Base-by-base conservation (phyloP, 2,329 filamentous ascomycete species). In the Hypoxylon sp. region DNA sequence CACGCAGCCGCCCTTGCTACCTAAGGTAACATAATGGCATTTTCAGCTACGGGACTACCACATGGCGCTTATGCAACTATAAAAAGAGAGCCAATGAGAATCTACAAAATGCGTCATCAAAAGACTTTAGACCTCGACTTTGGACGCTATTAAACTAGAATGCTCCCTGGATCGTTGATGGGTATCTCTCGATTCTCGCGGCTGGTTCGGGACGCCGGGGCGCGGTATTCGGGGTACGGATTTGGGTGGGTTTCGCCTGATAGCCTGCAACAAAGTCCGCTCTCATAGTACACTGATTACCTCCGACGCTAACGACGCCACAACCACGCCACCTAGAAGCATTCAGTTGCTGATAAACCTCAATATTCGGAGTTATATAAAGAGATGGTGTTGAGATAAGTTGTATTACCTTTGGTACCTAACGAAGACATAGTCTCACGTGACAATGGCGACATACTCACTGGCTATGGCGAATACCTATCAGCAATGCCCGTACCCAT, bases 401-500 rank as follows among this genome's bases (percentile, higher is more conserved):
- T 8, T 26, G n/a, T 14, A 31, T 22, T 22, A 3, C 19, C 19
- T 22, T 22, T 1, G 19, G 19, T 31, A 4, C 24, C 26, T 48
- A n/a, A 19, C 33, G 4, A 22, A 46, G 33, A 11, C 13, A 31
- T 11, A 9, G n/a, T 44, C 39, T 55, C 66, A 71, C 69, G 66
- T 71, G 69, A 70, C 60, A 24, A 71, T 67, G 69, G 69, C 69
- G 69, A 71, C 66, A 70, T 71, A 54, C 17, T 58, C 2, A 17
- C 19, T 22, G 31, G 31, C 3, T 59, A 69, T 71, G 60, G 60
- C 69, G 66, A 69, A 71, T 63, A 42, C 17, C 33, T 50, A 50
- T 3, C 35, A 60, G 24, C 35, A 39, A 26, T 31, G 33, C 5
- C 9, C 35, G 14, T 53, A 14, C 26, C 17, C 24, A 24, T 44